phyloP scores from a whole-genome alignment of 768 basidiomycete species.

The Serendipita sp. region DNA sequence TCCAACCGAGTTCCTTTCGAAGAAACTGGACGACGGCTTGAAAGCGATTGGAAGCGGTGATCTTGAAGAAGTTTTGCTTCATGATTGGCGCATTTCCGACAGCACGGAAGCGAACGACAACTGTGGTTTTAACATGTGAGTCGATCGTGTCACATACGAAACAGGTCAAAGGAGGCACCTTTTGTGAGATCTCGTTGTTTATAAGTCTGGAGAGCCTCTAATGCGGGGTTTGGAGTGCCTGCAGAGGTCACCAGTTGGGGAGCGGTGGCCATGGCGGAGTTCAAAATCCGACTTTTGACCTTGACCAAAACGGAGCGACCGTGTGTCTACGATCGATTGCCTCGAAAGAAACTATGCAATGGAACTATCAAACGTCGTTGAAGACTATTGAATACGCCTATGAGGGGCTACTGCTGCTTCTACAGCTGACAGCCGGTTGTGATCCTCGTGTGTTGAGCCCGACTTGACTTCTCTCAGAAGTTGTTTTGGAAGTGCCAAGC shows the following conservation, averaged over 20 bases:
- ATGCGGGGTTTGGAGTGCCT: slow-evolving; percentile 19
- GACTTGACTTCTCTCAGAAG: too few relatives aligned
- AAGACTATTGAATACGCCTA: too few relatives aligned
- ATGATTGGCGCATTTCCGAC: slow-evolving; percentile 97
- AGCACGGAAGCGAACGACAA: slow-evolving; percentile 93
- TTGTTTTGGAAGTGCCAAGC: too few relatives aligned
- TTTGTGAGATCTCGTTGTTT: slow-evolving; percentile 73
- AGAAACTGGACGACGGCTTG: slow-evolving; percentile 91
- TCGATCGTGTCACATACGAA: neutral
- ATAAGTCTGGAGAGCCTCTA: slow-evolving; percentile 68
- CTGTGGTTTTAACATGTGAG: slow-evolving; percentile 24
- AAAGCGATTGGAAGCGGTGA: slow-evolving; percentile 84
- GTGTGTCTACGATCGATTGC: too few relatives aligned
- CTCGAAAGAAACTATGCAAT: too few relatives aligned
- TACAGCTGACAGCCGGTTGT: too few relatives aligned
- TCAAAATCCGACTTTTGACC: neutral
- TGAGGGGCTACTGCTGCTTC: too few relatives aligned
- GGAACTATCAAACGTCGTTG: too few relatives aligned
- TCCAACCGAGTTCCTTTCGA: slow-evolving; percentile 77
- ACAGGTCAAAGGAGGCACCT: slow-evolving; percentile 25
- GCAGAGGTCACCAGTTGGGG: slow-evolving; percentile 1
- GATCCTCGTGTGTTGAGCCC: too few relatives aligned
- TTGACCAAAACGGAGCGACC: too few relatives aligned
- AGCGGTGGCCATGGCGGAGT: neutral
- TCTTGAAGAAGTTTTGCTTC: slow-evolving; percentile 98